These are phyloP conservation scores for Adansonia rubrostipa DNA, from an alignment of 441 rosid species.

Conservation along the genomic window DNA sequence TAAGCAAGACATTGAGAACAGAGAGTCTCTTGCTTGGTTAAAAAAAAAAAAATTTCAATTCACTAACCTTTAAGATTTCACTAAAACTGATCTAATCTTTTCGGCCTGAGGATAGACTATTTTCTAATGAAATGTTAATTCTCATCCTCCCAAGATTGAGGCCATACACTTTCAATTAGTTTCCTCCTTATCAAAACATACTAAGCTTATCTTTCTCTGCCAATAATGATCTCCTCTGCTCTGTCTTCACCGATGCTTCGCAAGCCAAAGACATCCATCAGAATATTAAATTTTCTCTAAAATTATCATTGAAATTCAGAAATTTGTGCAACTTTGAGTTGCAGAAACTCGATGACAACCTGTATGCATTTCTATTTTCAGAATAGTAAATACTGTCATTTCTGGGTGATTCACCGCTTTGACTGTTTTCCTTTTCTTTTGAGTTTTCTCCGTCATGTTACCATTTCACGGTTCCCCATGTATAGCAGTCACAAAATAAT, in stretches of 20 bases:
- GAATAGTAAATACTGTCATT: neutral
- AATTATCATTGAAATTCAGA: neutral
- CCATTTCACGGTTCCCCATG: neutral
- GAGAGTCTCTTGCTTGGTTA: neutral
- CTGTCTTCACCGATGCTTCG: neutral
- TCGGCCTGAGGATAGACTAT: neutral
- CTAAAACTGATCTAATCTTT: neutral
- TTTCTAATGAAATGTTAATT: neutral
- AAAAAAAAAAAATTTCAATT: neutral
- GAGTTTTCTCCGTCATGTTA: neutral
- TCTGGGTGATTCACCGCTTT: neutral
- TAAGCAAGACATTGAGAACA: neutral
- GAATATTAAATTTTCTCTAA: neutral
- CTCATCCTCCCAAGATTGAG: slow-evolving; percentile 7
- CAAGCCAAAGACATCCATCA: slow-evolving; percentile 8
- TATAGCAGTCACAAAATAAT: neutral
- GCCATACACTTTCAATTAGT: neutral
- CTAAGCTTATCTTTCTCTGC: neutral
- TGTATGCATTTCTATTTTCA: slow-evolving; percentile 1
- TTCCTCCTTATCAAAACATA: neutral
- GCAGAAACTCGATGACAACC: neutral
- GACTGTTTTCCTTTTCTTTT: neutral
- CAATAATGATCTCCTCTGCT: neutral
- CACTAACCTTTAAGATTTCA: neutral
- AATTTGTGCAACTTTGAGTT: neutral